Base-by-base conservation (phyloP, 441 rosid species). In the Pelargonium australe region DNA sequence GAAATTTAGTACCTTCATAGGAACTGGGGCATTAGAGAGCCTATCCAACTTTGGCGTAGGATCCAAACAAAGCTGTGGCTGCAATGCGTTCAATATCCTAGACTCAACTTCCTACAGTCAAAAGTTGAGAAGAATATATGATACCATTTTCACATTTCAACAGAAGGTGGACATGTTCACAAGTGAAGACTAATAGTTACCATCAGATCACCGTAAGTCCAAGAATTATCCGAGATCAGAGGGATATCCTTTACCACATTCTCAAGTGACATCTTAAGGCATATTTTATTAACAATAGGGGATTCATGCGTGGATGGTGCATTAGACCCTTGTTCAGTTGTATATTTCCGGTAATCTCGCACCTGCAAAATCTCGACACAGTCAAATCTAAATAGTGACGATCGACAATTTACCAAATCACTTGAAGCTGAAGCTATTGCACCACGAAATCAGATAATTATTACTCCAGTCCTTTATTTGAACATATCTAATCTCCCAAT, bases 181-280 rank as follows among this genome's bases (percentile, higher is more conserved):
- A 13, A 45, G 13, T 45, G 51, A 45, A 45, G 51, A 45, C 51
- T 45, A 8, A 45, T 45, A 45, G 12, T 45, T 81, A 90, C 99
- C 99, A 95, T 90, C 77, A 90, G 81, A 83, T 92, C 97, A 79
- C 97, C 96, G 55, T 95, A 95, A 13, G 89, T 92, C 98, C 98
- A 95, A 68, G 98, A 81, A 74, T 79, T 81, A 78, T 86, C 92
- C 10, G 96, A 85, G 70, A 87, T 82, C 74, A 81, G 68, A 9
- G 97, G 95, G 71, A 95, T 90, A 83, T 92, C 99, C 84, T 90
- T 92, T 66, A 95, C 89, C 61, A 92, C 84, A 80, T 92, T 92
- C 86, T 87, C 95, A 75, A 95, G 79, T 37, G 99, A 90, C 90
- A 90, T 85, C 79, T 73, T 87, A 58, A 95, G 97, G 68, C 72